These are phyloP conservation scores for Solanum aculeatissimum DNA, from an alignment of 305 asterid genomes.

Conservation along the genomic window DNA sequence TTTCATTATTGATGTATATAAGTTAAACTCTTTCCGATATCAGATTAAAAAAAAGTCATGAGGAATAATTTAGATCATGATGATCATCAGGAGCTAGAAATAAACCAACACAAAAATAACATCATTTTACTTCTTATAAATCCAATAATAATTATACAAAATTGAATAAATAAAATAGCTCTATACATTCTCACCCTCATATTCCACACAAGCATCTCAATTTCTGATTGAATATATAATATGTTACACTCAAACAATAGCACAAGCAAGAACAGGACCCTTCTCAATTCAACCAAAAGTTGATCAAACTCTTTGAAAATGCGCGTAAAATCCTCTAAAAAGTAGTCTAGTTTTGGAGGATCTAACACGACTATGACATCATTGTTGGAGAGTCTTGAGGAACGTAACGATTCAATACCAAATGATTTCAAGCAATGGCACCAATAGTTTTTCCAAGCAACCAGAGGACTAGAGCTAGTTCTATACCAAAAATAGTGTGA, in stretches of 20 bases:
- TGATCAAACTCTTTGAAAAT: background rate
- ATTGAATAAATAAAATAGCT: background rate
- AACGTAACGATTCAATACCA: background rate
- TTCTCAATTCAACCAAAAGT: background rate
- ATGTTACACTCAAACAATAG: background rate
- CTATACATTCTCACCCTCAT: background rate
- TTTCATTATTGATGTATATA: background rate
- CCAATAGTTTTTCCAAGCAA: constrained; percentile 49
- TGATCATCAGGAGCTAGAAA: background rate
- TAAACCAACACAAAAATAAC: background rate
- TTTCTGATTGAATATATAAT: too few relatives aligned
- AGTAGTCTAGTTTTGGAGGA: background rate
- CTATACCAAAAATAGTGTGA: constrained; percentile 44
- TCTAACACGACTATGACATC: background rate
- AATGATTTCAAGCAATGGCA: constrained; percentile 22
- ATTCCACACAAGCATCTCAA: background rate
- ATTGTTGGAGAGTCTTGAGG: background rate
- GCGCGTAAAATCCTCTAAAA: background rate
- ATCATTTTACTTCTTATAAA: background rate
- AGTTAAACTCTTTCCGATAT: background rate
- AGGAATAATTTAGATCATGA: background rate
- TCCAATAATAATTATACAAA: background rate
- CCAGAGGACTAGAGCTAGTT: constrained; percentile 49
- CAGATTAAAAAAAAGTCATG: background rate
- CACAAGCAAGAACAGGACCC: background rate